phyloP scores from a whole-genome alignment of 2,329 filamentous ascomycete species.

The Teratosphaeria epicoccoides region DNA sequence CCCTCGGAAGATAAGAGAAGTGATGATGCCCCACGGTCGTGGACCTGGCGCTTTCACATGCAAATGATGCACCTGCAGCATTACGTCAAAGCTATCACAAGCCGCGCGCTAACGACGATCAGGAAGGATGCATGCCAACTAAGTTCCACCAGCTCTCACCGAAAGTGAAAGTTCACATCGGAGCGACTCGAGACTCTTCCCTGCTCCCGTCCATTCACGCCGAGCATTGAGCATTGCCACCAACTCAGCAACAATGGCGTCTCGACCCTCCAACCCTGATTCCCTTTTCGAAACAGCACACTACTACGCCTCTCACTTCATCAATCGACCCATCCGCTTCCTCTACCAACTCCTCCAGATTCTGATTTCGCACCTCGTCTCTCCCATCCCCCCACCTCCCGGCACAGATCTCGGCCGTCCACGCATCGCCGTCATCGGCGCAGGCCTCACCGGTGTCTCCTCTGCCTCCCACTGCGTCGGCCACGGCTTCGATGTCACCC shows the following conservation, averaged over 20 bases:
- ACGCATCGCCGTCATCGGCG: conserved; percentile 39
- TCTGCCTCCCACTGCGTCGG: conserved; percentile 74
- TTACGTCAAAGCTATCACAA: not conserved
- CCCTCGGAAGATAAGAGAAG: no score
- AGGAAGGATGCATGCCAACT: not conserved
- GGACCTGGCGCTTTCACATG: conserved; percentile 1
- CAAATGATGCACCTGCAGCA: not conserved
- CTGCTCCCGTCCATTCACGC: no score
- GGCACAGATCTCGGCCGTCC: conserved; percentile 48
- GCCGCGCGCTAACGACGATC: not conserved
- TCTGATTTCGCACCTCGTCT: conserved; percentile 53
- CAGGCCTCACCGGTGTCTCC: conserved; percentile 59
- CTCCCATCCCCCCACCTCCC: conserved; percentile 57
- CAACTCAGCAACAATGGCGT: not conserved
- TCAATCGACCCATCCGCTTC: conserved; percentile 43
- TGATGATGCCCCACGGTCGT: not conserved
- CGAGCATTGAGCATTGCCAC: no score
- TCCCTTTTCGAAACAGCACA: not conserved
- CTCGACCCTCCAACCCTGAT: not conserved
- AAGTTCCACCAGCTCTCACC: not conserved
- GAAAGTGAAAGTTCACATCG: not conserved
- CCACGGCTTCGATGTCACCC: conserved; percentile 70
- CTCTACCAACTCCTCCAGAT: conserved; percentile 57
- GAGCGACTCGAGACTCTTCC: not conserved
- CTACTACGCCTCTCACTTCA: conserved; percentile 13